These are phyloP conservation scores for Ophiostoma piceae DNA, from an alignment of 2,329 filamentous ascomycete species.

Conservation along the genomic window DNA sequence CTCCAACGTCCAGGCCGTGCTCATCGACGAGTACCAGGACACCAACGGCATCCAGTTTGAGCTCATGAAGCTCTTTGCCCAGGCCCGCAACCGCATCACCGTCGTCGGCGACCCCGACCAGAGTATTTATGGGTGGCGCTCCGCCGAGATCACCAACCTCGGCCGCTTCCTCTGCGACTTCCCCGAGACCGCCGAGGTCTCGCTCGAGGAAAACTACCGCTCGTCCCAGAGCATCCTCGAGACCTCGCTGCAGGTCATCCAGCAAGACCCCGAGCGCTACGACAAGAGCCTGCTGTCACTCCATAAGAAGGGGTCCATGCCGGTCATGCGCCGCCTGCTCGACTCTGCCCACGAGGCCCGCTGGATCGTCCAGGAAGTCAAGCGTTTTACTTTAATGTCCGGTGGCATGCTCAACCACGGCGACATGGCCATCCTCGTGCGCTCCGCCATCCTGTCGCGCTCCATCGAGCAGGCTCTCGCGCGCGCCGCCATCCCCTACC, in stretches of 20 bases:
- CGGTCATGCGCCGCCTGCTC: constrained; percentile 71
- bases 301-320: constrained; percentile 71
- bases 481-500: constrained; percentile 76
- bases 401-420: constrained; percentile 66
- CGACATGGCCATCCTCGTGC: constrained; percentile 82
- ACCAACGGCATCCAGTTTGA: constrained; percentile 95
- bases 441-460: constrained; percentile 75
- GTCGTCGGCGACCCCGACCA: constrained; percentile 96
- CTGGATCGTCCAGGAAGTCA: constrained; percentile 85
- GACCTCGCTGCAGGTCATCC: constrained; percentile 77
- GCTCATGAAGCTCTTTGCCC: constrained; percentile 81
- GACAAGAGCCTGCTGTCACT: constrained; percentile 74
- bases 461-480: constrained; percentile 80
- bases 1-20: constrained; percentile 79
- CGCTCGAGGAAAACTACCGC: constrained; percentile 89
- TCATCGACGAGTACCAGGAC: constrained; percentile 97
- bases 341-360: constrained; percentile 68
- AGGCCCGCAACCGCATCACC: constrained; percentile 69
- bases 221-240: constrained; percentile 81
- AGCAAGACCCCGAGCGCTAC: constrained; percentile 78
- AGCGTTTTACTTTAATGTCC: constrained; percentile 62
- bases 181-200: constrained; percentile 71
- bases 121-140: constrained; percentile 94
- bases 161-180: constrained; percentile 71
- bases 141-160: constrained; percentile 86